Conservation (phyloP, 202 grass and related monocot species). For the Saccharum hybrid region DNA sequence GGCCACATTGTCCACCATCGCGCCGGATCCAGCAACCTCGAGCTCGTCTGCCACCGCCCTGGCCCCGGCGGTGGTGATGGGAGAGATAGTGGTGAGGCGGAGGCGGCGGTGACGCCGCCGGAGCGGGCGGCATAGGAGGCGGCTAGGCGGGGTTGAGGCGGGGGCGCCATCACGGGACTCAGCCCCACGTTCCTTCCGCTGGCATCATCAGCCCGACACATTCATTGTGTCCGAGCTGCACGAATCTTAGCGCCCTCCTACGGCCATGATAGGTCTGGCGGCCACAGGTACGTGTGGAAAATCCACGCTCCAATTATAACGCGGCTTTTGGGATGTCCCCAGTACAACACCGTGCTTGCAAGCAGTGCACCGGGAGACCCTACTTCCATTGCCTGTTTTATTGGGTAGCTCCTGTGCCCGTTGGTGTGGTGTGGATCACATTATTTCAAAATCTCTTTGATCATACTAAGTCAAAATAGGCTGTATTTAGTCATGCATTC, state of each 20-base stretch:
- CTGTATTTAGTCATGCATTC: too few species aligned
- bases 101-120: neutral
- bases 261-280: neutral
- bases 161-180: too few species aligned
- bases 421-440: too few species aligned
- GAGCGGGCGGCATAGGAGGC: neutral
- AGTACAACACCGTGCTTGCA: too few species aligned
- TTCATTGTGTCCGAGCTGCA: neutral
- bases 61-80: neutral
- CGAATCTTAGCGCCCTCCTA: neutral
- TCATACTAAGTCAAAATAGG: too few species aligned
- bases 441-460: too few species aligned
- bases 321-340: too few species aligned
- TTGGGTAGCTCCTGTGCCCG: too few species aligned
- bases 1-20: neutral
- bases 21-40: too few species aligned
- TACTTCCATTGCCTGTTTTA: too few species aligned
- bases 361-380: too few species aligned
- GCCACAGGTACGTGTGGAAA: neutral
- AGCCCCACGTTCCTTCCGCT: neutral
- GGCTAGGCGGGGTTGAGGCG: rapidly evolving
- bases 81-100: neutral
- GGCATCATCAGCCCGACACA: neutral
- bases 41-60: neutral
- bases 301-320: neutral